These are phyloP conservation scores for Penicillium sp. DNA, from an alignment of 2,329 filamentous ascomycete species.

Conservation along the genomic window DNA sequence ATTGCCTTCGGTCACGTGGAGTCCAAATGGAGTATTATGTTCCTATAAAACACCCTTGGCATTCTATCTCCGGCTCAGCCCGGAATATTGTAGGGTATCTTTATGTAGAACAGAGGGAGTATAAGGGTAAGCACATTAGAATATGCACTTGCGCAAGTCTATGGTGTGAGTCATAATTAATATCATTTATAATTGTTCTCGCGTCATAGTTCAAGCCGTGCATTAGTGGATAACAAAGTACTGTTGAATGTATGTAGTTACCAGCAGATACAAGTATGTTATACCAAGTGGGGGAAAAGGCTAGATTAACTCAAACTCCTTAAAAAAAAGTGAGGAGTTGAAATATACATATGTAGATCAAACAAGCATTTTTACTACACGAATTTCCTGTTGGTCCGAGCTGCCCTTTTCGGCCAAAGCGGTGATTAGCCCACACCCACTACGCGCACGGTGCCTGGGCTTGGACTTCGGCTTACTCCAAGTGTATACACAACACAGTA, in stretches of 20 bases:
- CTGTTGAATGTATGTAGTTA: no score
- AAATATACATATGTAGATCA: neutral
- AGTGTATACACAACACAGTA: neutral
- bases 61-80: neutral
- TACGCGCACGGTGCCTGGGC: neutral
- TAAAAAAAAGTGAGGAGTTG: neutral
- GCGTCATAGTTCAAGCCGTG: neutral
- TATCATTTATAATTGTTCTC: neutral
- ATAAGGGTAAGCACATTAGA: neutral
- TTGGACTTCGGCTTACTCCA: neutral
- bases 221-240: neutral
- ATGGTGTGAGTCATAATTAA: neutral
- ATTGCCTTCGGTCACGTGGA: slow-evolving; percentile 18
- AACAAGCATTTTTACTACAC: neutral
- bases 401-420: neutral
- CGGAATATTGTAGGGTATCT: neutral
- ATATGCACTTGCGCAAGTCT: neutral
- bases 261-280: neutral
- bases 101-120: neutral
- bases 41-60: slow-evolving; percentile 7
- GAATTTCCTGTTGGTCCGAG: neutral
- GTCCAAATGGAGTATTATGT: slow-evolving; percentile 13
- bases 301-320: neutral
- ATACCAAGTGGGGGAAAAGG: neutral
- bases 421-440: neutral